Percentiles rank a stretch among this genome's conserved stretches.
Evolutionary conservation across 441 rosid species (phyloP).

Genomic region (Flueggea neowawraea): DNA sequence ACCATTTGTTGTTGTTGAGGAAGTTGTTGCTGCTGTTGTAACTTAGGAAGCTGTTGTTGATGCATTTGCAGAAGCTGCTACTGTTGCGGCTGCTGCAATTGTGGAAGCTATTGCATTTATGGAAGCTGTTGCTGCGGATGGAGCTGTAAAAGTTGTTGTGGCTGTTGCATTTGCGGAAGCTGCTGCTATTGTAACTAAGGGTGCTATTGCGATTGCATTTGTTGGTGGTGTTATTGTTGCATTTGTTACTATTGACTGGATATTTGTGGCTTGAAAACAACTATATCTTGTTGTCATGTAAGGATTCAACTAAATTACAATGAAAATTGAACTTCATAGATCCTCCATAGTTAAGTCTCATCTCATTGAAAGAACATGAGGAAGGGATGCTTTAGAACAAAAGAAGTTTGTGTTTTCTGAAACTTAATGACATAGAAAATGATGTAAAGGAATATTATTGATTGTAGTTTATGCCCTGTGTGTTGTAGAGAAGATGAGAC

Average conservation of each 20-base stretch:
- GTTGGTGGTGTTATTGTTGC: conserved; percentile 36
- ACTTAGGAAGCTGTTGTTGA: conserved; percentile 11
- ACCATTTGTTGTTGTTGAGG: conserved; percentile 60
- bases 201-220: conserved; percentile 29
- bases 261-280: conserved; percentile 85
- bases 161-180: conserved; percentile 35
- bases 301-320: too few species aligned
- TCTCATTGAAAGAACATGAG: too few species aligned
- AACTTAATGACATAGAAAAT: too few species aligned
- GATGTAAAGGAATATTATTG: too few species aligned
- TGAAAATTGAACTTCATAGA: too few species aligned
- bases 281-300: conserved; percentile 97
- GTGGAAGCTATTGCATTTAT: conserved; percentile 24
- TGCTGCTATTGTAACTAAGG: conserved; percentile 25
- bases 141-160: conserved; percentile 26
- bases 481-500: too few species aligned
- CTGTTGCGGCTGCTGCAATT: conserved; percentile 39
- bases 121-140: conserved; percentile 13
- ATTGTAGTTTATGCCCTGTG: too few species aligned
- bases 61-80: conserved; percentile 20
- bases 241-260: conserved; percentile 57
- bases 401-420: too few species aligned
- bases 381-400: too few species aligned
- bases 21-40: conserved; percentile 49
- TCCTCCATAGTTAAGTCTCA: too few species aligned